Evolutionary conservation across 768 basidiomycete genomes (phyloP), one percentile per base, ranked within the genome.

Genomic region (Trichaptum fuscoviolaceum): DNA sequence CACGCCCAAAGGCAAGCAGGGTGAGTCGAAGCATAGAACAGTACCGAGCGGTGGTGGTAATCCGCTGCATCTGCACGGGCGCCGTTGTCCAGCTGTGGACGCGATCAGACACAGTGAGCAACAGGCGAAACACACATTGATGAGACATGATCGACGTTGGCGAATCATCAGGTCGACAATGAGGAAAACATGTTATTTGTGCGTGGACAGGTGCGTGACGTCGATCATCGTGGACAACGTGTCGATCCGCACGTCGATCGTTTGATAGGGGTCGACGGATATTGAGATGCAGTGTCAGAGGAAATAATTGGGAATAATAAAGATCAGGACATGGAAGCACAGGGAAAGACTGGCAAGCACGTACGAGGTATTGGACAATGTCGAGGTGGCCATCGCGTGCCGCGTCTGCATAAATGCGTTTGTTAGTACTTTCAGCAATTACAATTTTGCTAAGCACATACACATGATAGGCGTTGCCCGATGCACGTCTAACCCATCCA

Each of bases 401-500:
- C 34, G 91, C 90, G 76, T 93, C 91, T 93, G 73, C 66, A 68
- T 60, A 30, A 30, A 3, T 30, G 8, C 8, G 8, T 8, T 30
- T 30, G 8, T 30, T 30, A 30, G 52, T 58, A 35, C 42, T 63
- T 30, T 68, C 24, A 57, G 35, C 7, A 24, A 57, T 61, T 59
- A 42, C 66, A 63, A 64, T 62, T 61, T 57, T 66, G 65, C 62
- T 64, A 64, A 59, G 42, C 68, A 64, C 30, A 26, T 80, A 93
- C 91, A 93, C 91, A 93, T 93, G 67, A 93, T 80, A 7, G 91
- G 86, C 27, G 91, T 93, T 25, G 89, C 91, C 7, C 90, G 89
- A 71, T 89, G 85, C 25, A 83, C 77, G 71, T 93, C 91, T 79
- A 86, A 84, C 35, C 87, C 89, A 69, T 93, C 88, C 3, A 92